A percentile compares a stretch with the other conserved stretches of the same genome.
Conservation (phyloP, 768 basidiomycete genomes). For the Saitozyma podzolica region DNA sequence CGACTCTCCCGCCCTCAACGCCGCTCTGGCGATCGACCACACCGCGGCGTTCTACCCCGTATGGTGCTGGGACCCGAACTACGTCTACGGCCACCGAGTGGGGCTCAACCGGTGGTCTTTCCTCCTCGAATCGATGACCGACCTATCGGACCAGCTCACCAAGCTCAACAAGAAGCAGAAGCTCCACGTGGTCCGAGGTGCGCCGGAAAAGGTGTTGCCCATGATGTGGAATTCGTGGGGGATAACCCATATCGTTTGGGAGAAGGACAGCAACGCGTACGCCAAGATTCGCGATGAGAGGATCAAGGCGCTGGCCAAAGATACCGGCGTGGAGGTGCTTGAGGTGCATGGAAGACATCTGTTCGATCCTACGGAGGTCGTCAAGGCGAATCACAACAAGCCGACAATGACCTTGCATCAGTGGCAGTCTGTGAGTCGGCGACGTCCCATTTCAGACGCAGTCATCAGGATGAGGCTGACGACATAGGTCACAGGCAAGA, state of each 20-base stretch:
- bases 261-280: constrained; percentile 51
- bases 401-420: constrained; percentile 49
- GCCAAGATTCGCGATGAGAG: constrained; percentile 43
- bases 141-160: constrained; percentile 40
- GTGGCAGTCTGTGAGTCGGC: constrained; percentile 47
- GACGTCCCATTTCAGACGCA: background rate
- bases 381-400: constrained; percentile 46
- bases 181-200: constrained; percentile 49
- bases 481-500: constrained; percentile 37
- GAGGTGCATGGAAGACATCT: constrained; percentile 52
- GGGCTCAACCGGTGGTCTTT: constrained; percentile 51
- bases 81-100: constrained; percentile 50
- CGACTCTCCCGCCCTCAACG: constrained; percentile 46
- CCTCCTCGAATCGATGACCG: constrained; percentile 46
- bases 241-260: constrained; percentile 52
- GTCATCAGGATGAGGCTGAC: background rate
- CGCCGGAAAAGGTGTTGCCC: constrained; percentile 47
- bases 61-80: constrained; percentile 51
- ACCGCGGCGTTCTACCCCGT: constrained; percentile 40
- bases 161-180: constrained; percentile 46
- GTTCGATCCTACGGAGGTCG: constrained; percentile 48
- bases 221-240: constrained; percentile 51
- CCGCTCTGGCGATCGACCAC: constrained; percentile 28
- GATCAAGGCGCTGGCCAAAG: constrained; percentile 35
- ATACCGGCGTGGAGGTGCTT: constrained; percentile 48